Base-by-base conservation (phyloP, 192 early-diverging fungal genomes). In the Rhizoclosmatium sp. region DNA sequence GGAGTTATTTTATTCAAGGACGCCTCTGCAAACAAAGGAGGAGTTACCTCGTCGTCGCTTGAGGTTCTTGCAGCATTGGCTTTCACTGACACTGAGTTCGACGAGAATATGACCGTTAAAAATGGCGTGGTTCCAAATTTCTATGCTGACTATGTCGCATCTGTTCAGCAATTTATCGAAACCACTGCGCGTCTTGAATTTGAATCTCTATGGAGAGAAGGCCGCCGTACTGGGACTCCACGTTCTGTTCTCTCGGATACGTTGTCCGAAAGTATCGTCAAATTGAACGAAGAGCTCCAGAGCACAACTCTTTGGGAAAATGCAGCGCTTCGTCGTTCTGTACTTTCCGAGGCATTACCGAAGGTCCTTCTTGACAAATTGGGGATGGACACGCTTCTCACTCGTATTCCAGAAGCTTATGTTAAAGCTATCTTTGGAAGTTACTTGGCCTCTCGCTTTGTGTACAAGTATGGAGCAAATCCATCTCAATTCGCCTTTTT, bases 11-110 rank as follows among this genome's bases (percentile, higher is more conserved):
- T 98, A 75, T 98, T 97, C 91, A 99, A 99, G 91, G 97, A 99
- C 81, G 95, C 97, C 31, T 99, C 97, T 14, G 96, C 97, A 81
- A 99, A 99, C 89, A 99, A 99, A 90, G 97, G 97, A 72, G 97
- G 97, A 86, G 97, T 99, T 21, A 98, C 97, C 0, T 99, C 96
- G 31, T 97, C 96, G 3, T 98, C 96, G 10, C 89, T 99, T 19
- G 97, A 99, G 82, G 97, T 99, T 3, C 88, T 99, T 76, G 97
- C 97, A 72, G 97, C 97, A 23, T 90, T 99, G 84, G 88, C 97
- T 7, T 95, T 99, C 81, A 93, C 88, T 64, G 96, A 99, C 83
- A 92, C 91, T 58, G 95, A 94, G 85, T 97, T 97, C 80, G 88
- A 84, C 54, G 88, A 94, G 67, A 84, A 94, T 81, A 99, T 99